These are phyloP conservation scores for Claviceps fusiformis DNA, from an alignment of 2,329 filamentous ascomycete species.

Conservation along the genomic window DNA sequence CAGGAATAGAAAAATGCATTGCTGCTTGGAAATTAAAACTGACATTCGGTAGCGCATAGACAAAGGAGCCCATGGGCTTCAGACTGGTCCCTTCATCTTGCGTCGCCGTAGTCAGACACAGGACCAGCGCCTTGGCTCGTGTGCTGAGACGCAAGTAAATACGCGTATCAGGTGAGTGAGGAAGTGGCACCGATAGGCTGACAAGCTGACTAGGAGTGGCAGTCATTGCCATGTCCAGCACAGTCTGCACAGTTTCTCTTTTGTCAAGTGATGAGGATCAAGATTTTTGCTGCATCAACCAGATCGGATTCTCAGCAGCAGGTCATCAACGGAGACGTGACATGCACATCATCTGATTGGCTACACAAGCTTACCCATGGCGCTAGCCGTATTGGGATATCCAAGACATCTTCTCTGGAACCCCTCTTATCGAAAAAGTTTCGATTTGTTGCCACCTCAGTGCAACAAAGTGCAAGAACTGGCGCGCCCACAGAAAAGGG, in stretches of 20 bases:
- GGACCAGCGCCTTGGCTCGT: constrained; percentile 40
- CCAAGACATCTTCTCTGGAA: background rate
- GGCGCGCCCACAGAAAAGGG: background rate
- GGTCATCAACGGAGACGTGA: background rate
- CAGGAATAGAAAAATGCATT: constrained; percentile 20
- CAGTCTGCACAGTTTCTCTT: background rate
- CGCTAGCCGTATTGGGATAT: background rate
- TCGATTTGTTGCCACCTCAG: background rate
- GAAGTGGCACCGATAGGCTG: constrained; percentile 43
- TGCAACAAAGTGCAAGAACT: background rate
- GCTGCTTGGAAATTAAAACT: background rate
- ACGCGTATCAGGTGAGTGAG: constrained; percentile 44
- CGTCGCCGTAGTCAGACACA: constrained; percentile 48
- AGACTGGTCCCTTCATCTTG: constrained; percentile 36
- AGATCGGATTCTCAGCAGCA: background rate
- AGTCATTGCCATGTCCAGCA: background rate
- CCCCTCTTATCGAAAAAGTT: constrained; percentile 1
- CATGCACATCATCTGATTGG: constrained; percentile 9
- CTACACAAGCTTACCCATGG: background rate
- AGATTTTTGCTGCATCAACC: background rate
- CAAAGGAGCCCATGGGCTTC: constrained; percentile 68
- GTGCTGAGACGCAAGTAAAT: constrained; percentile 48
- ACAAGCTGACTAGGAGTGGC: background rate
- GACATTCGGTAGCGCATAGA: constrained; percentile 88
- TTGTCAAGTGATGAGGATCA: no score